phyloP scores from a whole-genome alignment of 768 basidiomycete species.

The Suillus tomentosus region DNA sequence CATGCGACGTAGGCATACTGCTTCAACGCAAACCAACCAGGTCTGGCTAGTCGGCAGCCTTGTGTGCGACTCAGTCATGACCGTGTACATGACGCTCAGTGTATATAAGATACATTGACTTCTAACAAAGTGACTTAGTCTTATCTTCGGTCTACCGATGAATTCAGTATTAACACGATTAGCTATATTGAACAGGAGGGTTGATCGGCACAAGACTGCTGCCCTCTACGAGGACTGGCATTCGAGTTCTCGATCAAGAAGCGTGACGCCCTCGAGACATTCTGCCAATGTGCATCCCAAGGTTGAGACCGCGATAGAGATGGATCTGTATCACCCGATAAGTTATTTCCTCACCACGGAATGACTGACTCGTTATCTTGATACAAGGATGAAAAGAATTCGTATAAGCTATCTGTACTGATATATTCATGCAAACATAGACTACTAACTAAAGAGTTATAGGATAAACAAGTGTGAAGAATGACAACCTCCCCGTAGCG shows the following conservation, averaged over 20 bases:
- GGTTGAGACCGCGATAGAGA: slow-evolving; percentile 3
- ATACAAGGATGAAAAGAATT: background rate
- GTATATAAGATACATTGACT: slow-evolving; percentile 7
- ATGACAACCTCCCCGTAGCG: too few species aligned
- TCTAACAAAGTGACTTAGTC: background rate
- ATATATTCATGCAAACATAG: background rate
- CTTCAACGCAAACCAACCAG: slow-evolving; percentile 10
- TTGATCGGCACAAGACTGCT: background rate
- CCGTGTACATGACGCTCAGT: slow-evolving; percentile 21
- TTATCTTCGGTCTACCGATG: background rate
- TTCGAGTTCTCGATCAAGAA: background rate
- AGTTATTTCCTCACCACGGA: background rate
- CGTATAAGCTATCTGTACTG: background rate
- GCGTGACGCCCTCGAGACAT: background rate
- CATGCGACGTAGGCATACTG: background rate
- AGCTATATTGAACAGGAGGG: slow-evolving; percentile 10
- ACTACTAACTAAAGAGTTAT: background rate
- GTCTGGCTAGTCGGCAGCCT: slow-evolving; percentile 25
- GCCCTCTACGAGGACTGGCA: background rate
- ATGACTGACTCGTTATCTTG: background rate
- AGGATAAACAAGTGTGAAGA: background rate
- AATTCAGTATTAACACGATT: background rate
- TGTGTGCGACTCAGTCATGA: slow-evolving; percentile 22
- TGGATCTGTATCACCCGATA: background rate
- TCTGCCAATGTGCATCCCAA: background rate